phyloP scores from a whole-genome alignment of 129 eudicot genomes.

The Lactuca saligna region DNA sequence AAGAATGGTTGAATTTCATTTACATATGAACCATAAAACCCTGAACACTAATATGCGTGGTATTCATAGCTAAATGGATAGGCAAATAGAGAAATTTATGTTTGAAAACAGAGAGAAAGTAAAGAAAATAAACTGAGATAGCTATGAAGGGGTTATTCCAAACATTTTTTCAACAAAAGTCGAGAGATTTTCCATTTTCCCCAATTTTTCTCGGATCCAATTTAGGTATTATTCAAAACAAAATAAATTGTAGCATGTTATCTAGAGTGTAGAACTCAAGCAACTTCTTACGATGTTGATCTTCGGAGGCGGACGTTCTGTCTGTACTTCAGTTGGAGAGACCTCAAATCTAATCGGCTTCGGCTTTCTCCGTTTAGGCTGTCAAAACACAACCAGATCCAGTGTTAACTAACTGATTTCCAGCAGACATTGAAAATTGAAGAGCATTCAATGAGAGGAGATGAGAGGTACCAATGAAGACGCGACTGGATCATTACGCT shows the following conservation, averaged over 20 bases:
- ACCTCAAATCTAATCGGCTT: slow-evolving; percentile 18
- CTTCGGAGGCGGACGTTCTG: not conserved
- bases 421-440: not conserved
- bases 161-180: not conserved
- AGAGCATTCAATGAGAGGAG: not conserved
- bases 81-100: not conserved
- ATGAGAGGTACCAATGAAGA: slow-evolving; percentile 13
- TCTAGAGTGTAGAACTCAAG: slow-evolving; percentile 1
- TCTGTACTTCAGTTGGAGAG: not conserved
- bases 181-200: slow-evolving; percentile 1
- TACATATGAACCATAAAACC: not conserved
- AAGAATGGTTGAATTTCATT: not conserved
- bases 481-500: not conserved
- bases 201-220: slow-evolving; percentile 1
- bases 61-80: slow-evolving; percentile 6
- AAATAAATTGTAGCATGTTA: not conserved
- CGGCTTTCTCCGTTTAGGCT: slow-evolving; percentile 22
- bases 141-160: not conserved
- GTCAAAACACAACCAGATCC: slow-evolving; percentile 10
- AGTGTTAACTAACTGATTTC: not conserved
- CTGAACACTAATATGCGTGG: not conserved
- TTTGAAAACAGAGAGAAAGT: not conserved
- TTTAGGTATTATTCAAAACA: slow-evolving; percentile 7
- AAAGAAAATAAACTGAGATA: not conserved
- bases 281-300: slow-evolving; percentile 20